Conservation (phyloP, 129 eudicot species). For the Logfia minima region DNA sequence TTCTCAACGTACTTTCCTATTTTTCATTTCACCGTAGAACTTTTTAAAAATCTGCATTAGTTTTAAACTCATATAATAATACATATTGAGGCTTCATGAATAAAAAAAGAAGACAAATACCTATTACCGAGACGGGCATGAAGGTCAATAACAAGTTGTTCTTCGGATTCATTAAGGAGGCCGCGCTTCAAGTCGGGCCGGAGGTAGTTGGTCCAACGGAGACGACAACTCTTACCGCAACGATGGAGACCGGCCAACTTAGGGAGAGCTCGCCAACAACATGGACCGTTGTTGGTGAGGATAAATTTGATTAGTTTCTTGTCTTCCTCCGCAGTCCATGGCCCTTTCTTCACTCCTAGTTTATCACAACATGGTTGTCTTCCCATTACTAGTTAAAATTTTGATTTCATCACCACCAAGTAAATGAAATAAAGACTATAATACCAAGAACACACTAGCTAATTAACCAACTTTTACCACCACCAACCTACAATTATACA, state of each 20-base stretch:
- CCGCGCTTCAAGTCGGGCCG: conserved; percentile 91
- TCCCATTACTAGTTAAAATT: conserved; percentile 43
- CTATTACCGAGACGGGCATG: conserved; percentile 87
- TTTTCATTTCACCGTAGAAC: too few relatives aligned
- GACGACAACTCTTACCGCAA: conserved; percentile 89
- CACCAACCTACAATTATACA: conserved; percentile 56
- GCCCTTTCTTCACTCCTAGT: conserved; percentile 90
- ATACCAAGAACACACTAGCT: neutral
- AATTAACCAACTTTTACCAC: conserved; percentile 35
- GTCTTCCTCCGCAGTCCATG: conserved; percentile 96
- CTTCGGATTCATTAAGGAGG: conserved; percentile 69
- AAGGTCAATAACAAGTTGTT: conserved; percentile 76
- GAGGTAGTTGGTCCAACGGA: conserved; percentile 91
- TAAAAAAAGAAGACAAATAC: neutral
- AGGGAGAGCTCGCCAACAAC: conserved; percentile 95
- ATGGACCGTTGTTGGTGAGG: conserved; percentile 74
- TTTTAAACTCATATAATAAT: too few relatives aligned
- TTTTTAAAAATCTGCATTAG: too few relatives aligned
- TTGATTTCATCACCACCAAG: neutral
- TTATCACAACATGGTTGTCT: conserved; percentile 95
- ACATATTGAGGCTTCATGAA: neutral
- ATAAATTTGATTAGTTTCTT: conserved; percentile 76
- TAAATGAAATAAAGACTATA: conserved; percentile 7
- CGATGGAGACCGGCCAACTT: conserved; percentile 84
- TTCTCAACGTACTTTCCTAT: too few relatives aligned